Percentiles rank a stretch among this genome's conserved stretches.
Evolutionary conservation across 140 eudicot genomes (phyloP).

Genomic region (Cichorium intybus): DNA sequence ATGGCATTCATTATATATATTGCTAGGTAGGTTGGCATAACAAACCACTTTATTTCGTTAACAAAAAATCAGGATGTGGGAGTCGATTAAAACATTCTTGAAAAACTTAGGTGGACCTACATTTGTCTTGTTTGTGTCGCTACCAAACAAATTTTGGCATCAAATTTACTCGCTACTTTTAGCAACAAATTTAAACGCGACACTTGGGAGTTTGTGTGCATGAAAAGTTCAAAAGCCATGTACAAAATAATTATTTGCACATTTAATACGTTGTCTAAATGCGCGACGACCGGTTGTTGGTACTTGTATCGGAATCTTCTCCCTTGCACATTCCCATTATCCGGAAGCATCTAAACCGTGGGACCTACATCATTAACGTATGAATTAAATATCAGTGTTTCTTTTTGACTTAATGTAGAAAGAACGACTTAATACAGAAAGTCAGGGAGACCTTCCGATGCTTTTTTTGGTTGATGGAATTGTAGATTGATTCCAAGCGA

Average conservation of each 20-base stretch:
- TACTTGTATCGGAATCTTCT: slow-evolving; percentile 42
- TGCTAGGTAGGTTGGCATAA: no score
- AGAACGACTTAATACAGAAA: background rate
- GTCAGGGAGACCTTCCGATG: slow-evolving; percentile 61
- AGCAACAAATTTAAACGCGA: background rate
- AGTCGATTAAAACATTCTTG: no score
- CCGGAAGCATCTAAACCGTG: slow-evolving; percentile 59
- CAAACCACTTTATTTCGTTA: no score
- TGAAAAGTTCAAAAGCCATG: background rate
- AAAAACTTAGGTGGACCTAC: no score
- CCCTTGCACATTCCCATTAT: slow-evolving; percentile 47
- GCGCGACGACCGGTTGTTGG: slow-evolving; percentile 47
- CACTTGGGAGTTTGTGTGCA: background rate
- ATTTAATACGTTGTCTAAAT: slow-evolving; percentile 16
- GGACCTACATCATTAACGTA: slow-evolving; percentile 40
- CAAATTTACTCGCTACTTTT: background rate
- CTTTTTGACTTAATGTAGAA: background rate
- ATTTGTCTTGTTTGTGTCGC: no score
- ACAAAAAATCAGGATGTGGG: no score
- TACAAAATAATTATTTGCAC: slow-evolving; percentile 20
- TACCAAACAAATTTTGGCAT: background rate
- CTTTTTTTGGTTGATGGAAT: slow-evolving; percentile 35
- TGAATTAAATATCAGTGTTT: background rate
- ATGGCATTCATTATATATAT: no score
- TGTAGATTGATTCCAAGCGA: slow-evolving; percentile 61